Evolutionary conservation across 2,329 filamentous ascomycete genomes (phyloP).

Genomic region (Fusarium sororula): DNA sequence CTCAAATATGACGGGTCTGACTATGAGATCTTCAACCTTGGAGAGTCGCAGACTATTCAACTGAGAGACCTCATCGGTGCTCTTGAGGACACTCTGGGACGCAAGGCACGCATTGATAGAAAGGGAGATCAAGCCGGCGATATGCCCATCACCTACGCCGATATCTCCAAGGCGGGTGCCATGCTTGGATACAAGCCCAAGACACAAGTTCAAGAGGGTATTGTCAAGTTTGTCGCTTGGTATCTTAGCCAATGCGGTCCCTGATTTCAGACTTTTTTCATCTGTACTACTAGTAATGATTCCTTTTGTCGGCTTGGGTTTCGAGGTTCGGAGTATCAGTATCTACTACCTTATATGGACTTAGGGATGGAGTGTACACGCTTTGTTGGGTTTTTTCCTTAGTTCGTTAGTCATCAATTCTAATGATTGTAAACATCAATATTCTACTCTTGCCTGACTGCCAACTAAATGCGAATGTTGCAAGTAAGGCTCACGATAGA

Average conservation of each 20-base stretch:
- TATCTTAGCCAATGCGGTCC: neutral
- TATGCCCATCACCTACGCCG: slow-evolving; percentile 5
- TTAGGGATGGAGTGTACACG: neutral
- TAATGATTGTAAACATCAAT: neutral
- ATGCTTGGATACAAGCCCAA: slow-evolving; percentile 8
- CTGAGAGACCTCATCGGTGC: neutral
- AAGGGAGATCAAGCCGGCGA: slow-evolving; percentile 3
- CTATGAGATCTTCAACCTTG: slow-evolving; percentile 8
- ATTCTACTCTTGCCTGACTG: neutral
- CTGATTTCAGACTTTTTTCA: neutral
- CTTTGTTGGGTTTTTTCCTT: neutral
- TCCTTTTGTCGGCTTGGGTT: too few species aligned
- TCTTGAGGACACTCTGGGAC: neutral
- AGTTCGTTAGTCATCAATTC: neutral
- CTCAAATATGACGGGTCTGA: neutral
- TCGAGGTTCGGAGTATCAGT: neutral
- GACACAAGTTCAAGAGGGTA: neutral
- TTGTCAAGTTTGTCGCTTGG: slow-evolving; percentile 11
- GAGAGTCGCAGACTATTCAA: slow-evolving; percentile 9
- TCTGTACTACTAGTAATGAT: neutral
- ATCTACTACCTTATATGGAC: neutral
- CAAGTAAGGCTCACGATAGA: neutral
- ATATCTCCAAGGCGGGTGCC: slow-evolving; percentile 2
- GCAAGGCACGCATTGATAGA: neutral
- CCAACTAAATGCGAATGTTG: neutral